Percentiles rank a stretch among this genome's conserved stretches.
These are phyloP conservation scores for Cardiosporidium cionae DNA, from an alignment of 169 alveolate genomes.

Conservation along the genomic window DNA sequence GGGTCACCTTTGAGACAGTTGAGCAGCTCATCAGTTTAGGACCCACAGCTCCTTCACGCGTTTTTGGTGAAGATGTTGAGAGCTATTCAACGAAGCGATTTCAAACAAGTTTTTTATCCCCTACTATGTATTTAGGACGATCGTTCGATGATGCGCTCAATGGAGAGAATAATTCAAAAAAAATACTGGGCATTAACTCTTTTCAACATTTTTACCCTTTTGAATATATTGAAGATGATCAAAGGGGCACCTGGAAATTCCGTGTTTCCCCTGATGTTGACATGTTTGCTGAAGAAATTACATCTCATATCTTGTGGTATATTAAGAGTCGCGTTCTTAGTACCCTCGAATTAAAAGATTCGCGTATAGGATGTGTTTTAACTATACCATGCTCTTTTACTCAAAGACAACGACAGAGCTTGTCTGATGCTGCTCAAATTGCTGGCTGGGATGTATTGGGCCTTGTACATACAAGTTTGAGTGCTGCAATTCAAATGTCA, in stretches of 20 bases:
- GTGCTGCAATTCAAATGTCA: conserved; percentile 35
- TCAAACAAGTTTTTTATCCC: background rate
- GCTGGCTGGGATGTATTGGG: conserved; percentile 22
- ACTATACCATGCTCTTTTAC: conserved; percentile 23
- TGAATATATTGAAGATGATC: background rate
- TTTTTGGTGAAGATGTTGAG: conserved; percentile 18
- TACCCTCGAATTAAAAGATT: background rate
- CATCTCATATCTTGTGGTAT: conserved; percentile 3
- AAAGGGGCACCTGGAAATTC: background rate
- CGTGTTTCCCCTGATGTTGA: background rate
- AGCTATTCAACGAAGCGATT: conserved; percentile 14
- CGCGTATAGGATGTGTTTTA: conserved; percentile 7
- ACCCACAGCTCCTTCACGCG: conserved; percentile 7
- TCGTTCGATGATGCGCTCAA: no score
- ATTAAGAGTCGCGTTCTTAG: conserved; percentile 1
- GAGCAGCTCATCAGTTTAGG: conserved; percentile 1
- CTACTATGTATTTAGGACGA: conserved; percentile 4
- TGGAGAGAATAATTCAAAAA: background rate
- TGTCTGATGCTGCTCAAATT: conserved; percentile 26
- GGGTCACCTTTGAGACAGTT: conserved; percentile 12
- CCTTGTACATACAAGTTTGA: conserved; percentile 11
- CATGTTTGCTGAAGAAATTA: conserved; percentile 13
- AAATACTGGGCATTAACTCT: background rate
- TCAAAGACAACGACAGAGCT: conserved; percentile 31
- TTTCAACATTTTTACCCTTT: background rate